phyloP scores from a whole-genome alignment of 2,329 filamentous ascomycete species.

The Biscogniauxia mediterranea region DNA sequence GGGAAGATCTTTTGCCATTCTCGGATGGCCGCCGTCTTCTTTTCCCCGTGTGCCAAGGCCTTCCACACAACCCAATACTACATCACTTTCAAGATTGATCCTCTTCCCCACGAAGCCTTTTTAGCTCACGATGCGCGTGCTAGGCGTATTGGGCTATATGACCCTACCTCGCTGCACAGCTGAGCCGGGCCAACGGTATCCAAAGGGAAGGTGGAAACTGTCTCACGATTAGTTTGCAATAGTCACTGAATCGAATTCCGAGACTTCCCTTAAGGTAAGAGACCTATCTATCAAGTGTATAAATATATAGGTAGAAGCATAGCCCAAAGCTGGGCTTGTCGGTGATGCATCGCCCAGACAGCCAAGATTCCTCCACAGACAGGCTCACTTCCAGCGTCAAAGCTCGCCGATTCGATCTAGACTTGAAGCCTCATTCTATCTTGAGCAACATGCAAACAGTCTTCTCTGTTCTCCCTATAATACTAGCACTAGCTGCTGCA shows the following conservation, averaged over 20 bases:
- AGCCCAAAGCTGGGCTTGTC: not conserved
- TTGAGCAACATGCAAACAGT: not conserved
- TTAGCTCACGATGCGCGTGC: not conserved
- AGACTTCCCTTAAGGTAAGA: not conserved
- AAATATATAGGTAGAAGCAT: not conserved
- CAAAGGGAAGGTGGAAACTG: not conserved
- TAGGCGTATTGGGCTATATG: not conserved
- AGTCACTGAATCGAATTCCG: not conserved
- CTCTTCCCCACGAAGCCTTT: not conserved
- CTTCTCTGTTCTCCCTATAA: not conserved
- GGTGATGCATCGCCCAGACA: not conserved
- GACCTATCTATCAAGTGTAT: not conserved
- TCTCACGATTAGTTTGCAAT: not conserved
- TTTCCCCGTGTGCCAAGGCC: not conserved
- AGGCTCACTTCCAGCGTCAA: not conserved
- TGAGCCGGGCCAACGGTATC: not conserved
- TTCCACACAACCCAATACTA: not conserved
- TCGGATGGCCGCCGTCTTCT: not conserved
- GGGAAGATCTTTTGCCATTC: not conserved
- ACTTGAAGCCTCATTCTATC: no score
- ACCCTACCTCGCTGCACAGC: not conserved
- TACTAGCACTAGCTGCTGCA: not conserved
- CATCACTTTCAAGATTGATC: not conserved
- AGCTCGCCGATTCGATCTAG: no score
- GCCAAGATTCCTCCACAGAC: not conserved